Percentiles rank a stretch among this genome's conserved stretches.
These are phyloP conservation scores for Thelonectria discophora DNA, from an alignment of 2,329 filamentous ascomycete genomes.

Conservation along the genomic window DNA sequence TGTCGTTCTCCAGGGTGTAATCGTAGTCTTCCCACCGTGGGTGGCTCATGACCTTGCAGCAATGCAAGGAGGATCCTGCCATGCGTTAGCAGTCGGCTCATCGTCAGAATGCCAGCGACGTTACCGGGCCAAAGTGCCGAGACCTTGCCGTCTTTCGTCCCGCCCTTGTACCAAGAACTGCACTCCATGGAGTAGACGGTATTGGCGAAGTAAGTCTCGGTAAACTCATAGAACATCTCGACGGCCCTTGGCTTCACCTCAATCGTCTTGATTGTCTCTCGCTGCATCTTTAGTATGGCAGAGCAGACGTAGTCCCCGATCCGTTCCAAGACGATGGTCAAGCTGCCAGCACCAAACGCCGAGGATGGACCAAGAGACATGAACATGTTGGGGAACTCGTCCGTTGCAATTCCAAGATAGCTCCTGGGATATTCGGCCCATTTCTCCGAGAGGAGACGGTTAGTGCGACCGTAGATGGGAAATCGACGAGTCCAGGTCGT, in stretches of 20 bases:
- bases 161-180: constrained; percentile 22
- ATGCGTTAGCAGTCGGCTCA: not conserved
- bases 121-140: constrained; percentile 25
- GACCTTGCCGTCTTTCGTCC: constrained; percentile 8
- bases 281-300: constrained; percentile 36
- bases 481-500: constrained; percentile 1
- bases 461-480: not conserved
- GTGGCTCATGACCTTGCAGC: not conserved
- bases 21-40: not conserved
- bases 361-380: constrained; percentile 60
- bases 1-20: not conserved
- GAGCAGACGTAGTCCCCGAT: constrained; percentile 47
- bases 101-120: not conserved
- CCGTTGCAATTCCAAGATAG: constrained; percentile 57
- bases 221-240: constrained; percentile 20
- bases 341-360: constrained; percentile 56
- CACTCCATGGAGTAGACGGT: constrained; percentile 29
- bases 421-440: constrained; percentile 52
- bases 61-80: not conserved
- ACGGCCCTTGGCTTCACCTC: constrained; percentile 15
- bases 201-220: constrained; percentile 27
- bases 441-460: constrained; percentile 46
- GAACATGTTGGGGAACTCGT: constrained; percentile 60
- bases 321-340: constrained; percentile 58
- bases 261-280: constrained; percentile 33